Evolutionary conservation across 257 asterid species (phyloP), one percentile per base, ranked within the genome.

Genomic region (Handroanthus guayacan): DNA sequence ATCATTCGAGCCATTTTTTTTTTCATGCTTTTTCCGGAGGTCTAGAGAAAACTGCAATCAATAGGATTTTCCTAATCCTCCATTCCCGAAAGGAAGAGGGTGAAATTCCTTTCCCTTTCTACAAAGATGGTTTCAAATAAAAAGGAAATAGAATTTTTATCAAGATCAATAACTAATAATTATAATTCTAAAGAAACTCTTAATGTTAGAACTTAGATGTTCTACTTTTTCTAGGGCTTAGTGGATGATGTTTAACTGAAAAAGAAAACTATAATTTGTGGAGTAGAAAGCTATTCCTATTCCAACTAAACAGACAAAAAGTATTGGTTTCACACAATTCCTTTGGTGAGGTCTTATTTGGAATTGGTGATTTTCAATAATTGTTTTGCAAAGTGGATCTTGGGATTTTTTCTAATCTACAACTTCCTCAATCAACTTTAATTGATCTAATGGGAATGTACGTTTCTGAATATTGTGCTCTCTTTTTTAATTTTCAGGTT

Each of bases 401-500:
- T 50, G 51, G 10, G 79, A 17, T 43, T 48, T 61, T 67, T 14
- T 48, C 25, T 65, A 52, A 20, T 31, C 57, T 48, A 45, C 18
- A 2, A 34, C 18, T 68, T 61, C 48, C 75, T 17, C 38, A 48
- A 37, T 63, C 18, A 18, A 58, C 20, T 52, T 9, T 41, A 10
- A 34, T 20, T 69, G 76, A 69, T 64, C 38, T 55, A 12, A 8
- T 67, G 34, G 37, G 5, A 12, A 67, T 41, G 16, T 12, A 51
- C 34, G 16, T 51, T 71, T 72, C 78, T 81, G 60, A 73, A 10
- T 77, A 3, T 54, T 18, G n/a, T 36, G 17, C 37, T 25, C 67
- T 50, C 13, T 63, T 50, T 41, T 25, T 78, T 70, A 11, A 48
- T 64, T 71, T 70, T 51, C 86, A 88, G 97, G 87, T 41, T 34